Evolutionary conservation across 768 basidiomycete genomes (phyloP).

Genomic region (Tylopilus vinaceipallidus): DNA sequence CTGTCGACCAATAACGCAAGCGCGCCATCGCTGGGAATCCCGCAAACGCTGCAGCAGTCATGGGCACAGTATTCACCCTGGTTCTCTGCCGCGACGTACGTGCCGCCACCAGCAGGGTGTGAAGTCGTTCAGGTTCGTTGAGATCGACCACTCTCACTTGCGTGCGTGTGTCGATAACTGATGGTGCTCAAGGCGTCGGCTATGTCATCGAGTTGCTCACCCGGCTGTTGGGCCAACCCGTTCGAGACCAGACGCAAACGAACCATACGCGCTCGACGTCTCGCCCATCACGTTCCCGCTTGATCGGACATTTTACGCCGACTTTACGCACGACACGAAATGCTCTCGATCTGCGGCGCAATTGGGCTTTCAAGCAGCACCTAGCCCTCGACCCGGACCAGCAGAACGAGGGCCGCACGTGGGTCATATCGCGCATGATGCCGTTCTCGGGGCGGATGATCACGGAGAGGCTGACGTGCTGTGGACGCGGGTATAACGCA

Average conservation of each 20-base stretch:
- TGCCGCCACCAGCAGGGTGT: conserved; percentile 44
- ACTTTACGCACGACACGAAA: conserved; percentile 84
- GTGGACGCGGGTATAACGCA: too few species aligned
- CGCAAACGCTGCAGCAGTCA: conserved; percentile 21
- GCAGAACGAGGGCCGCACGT: conserved; percentile 34
- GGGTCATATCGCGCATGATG: conserved; percentile 57
- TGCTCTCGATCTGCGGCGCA: conserved; percentile 69
- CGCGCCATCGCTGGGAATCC: conserved; percentile 6
- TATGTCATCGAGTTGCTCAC: conserved; percentile 85
- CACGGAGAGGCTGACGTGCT: conserved; percentile 62
- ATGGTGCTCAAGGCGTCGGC: conserved; percentile 62
- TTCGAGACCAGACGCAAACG: conserved; percentile 69
- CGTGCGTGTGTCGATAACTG: background rate
- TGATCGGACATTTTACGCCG: conserved; percentile 61
- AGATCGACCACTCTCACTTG: too few species aligned
- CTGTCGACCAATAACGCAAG: conserved; percentile 3
- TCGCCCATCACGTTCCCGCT: conserved; percentile 71
- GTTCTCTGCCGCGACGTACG: conserved; percentile 44
- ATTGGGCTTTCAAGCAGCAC: conserved; percentile 51
- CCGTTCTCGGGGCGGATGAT: conserved; percentile 74
- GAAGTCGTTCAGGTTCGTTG: conserved; percentile 48
- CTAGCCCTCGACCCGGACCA: conserved; percentile 9
- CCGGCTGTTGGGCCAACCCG: conserved; percentile 60
- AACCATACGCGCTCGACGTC: conserved; percentile 69
- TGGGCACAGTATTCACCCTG: conserved; percentile 66